Evolutionary conservation across 139 green algal genomes (phyloP).

Genomic region (Gonium pectorale): DNA sequence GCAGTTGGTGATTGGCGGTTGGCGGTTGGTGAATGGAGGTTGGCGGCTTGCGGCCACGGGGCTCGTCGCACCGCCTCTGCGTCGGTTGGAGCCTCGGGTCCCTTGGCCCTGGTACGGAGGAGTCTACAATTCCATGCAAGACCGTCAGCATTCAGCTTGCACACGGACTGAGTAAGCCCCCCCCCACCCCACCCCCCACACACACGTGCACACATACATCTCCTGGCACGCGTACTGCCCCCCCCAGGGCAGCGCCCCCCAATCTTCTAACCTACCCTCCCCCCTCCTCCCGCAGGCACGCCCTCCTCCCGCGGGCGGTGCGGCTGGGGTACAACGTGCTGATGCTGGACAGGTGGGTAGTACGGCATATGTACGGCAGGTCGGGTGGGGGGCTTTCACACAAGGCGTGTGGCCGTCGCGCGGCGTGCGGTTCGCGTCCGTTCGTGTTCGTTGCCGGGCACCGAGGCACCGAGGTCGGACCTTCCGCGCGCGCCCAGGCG

Average conservation of each 20-base stretch:
- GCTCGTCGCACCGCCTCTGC: too few species aligned
- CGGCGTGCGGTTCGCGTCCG: not conserved
- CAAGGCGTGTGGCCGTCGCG: not conserved
- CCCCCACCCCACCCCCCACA: not conserved
- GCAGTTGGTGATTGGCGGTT: too few species aligned
- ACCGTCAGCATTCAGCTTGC: not conserved
- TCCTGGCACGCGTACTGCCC: not conserved
- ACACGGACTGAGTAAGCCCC: too few species aligned
- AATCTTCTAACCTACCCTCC: not conserved
- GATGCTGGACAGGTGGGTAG: not conserved
- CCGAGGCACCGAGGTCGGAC: not conserved
- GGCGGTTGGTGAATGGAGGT: too few species aligned
- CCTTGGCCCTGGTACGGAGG: too few species aligned
- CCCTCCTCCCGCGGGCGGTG: not conserved
- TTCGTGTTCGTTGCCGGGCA: too few species aligned
- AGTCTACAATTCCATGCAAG: not conserved
- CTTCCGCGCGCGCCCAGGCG: not conserved
- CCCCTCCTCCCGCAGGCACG: not conserved
- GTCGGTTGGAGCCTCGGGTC: too few species aligned
- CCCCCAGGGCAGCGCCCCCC: too few species aligned
- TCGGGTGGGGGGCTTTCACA: not conserved
- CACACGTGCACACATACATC: not conserved
- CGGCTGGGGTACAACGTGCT: conserved; percentile 10
- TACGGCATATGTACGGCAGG: not conserved
- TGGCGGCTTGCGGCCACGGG: too few species aligned